Base-by-base conservation (phyloP, 495 filamentous ascomycete species). In the Aspergillus kassunensis region DNA sequence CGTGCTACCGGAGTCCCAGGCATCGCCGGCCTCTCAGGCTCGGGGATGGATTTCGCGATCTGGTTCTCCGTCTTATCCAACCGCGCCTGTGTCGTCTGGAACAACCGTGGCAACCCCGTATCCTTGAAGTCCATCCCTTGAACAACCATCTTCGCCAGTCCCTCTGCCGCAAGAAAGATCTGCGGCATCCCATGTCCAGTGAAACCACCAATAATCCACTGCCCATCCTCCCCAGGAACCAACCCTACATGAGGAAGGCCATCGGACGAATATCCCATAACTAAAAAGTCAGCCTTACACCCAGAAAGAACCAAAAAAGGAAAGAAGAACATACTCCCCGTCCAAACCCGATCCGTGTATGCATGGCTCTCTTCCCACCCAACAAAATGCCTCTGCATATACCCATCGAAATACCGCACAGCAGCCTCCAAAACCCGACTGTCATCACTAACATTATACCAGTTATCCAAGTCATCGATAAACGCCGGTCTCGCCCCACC, bases 371-470 rank as follows among this genome's bases (percentile, higher is more conserved):
- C 52, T 54, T 79, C 77, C 79, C 78, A 81, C 2, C 73, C 76
- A 10, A 51, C 53, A 53, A 80, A 79, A 37, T 69, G 62, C 15
- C 67, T 59, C 43, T 72, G 70, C 68, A 80, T 76, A 53, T 75
- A 76, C 9, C 63, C 61, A 37, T 78, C 70, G 42, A 78, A 81
- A 53, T 77, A 77, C 9, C 58, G 46, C 11, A 55, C 53, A 2
- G 75, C 69, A 0, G 60, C 31, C 29, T 72, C 67, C 15, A 81
- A 66, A 18, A 75, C 64, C 2, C 53, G 63, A 23, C 69, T 67
- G 54, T 82, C 79, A 55, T 82, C 76, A 4, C 58, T 72, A 27
- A 72, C 71, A 41, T 73, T 64, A 41, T 78, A 74, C 80, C 80
- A 83, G 15, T 63, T 56, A 6, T 59, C 42, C 7, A 46, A 54